Evolutionary conservation across 495 filamentous ascomycete species (phyloP).

Genomic region (Acidiella bohemica): DNA sequence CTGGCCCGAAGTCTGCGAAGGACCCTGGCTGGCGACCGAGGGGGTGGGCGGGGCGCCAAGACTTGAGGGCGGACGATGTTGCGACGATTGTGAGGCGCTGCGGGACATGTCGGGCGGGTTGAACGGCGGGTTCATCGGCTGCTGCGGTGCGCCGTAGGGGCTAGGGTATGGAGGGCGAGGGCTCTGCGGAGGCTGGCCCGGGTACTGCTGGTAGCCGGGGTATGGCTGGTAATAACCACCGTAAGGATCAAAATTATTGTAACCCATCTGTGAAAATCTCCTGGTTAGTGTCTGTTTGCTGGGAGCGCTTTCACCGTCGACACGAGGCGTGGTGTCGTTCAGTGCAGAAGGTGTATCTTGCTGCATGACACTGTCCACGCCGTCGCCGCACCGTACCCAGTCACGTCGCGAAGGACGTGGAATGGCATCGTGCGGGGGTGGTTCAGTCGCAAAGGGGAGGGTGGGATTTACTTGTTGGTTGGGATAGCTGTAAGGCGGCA

Average conservation of each 20-base stretch:
- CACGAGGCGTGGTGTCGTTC: slow-evolving; percentile 16
- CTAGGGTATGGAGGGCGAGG: slow-evolving; percentile 23
- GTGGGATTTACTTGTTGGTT: slow-evolving; percentile 53
- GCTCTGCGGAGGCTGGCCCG: slow-evolving; percentile 25
- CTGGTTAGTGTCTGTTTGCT: not conserved
- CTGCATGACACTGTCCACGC: not conserved
- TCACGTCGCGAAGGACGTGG: slow-evolving; percentile 1
- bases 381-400: not conserved
- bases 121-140: slow-evolving; percentile 40
- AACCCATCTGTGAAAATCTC: slow-evolving; percentile 7
- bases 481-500: slow-evolving; percentile 49
- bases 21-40: slow-evolving; percentile 35
- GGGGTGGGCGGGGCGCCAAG: slow-evolving; percentile 53
- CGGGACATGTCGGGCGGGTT: slow-evolving; percentile 60
- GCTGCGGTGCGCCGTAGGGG: slow-evolving; percentile 21
- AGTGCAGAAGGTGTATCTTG: slow-evolving; percentile 10
- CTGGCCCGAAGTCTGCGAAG: slow-evolving; percentile 39
- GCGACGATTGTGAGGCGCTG: slow-evolving; percentile 65
- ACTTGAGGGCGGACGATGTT: slow-evolving; percentile 69
- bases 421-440: slow-evolving; percentile 11
- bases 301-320: too few species aligned
- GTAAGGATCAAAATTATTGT: slow-evolving; percentile 21
- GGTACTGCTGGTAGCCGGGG: slow-evolving; percentile 32
- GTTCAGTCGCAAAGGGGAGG: slow-evolving; percentile 32
- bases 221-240: slow-evolving; percentile 36